These are phyloP conservation scores for Balakata baccata DNA, from an alignment of 345 rosid genomes.

Conservation along the genomic window DNA sequence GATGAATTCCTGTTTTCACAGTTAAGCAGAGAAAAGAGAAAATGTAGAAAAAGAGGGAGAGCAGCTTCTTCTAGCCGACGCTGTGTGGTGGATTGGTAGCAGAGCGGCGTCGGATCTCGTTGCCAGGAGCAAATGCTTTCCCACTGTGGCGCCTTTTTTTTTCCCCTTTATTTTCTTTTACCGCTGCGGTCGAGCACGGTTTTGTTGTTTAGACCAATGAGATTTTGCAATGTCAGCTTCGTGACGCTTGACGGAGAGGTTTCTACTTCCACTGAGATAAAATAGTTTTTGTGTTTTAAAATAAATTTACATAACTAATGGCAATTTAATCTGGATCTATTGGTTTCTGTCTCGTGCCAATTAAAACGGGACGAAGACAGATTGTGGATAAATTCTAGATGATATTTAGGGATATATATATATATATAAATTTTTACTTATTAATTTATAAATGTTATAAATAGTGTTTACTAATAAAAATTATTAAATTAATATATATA, in stretches of 20 bases:
- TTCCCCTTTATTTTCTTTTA: not conserved
- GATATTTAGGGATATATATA: too few species aligned
- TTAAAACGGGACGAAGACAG: too few species aligned
- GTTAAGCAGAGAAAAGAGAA: not conserved
- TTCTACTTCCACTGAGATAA: not conserved
- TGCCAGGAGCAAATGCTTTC: too few species aligned
- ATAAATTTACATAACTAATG: too few species aligned
- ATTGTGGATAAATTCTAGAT: too few species aligned
- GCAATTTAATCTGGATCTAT: too few species aligned
- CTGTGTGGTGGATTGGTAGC: not conserved
- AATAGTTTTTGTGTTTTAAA: too few species aligned
- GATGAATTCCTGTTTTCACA: not conserved
- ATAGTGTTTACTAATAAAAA: too few species aligned
- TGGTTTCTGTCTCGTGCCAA: too few species aligned
- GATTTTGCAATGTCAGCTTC: slow-evolving; percentile 8
- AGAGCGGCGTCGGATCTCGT: slow-evolving; percentile 12
- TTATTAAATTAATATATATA: too few species aligned
- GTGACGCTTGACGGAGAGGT: not conserved
- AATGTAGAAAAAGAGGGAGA: not conserved
- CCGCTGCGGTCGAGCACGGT: not conserved
- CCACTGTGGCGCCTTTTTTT: not conserved
- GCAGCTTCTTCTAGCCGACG: not conserved
- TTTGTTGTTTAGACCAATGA: not conserved
- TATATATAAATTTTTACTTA: too few species aligned
- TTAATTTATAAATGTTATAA: too few species aligned